Percentiles rank a stretch among this genome's conserved stretches.
phyloP scores from a whole-genome alignment of 805 yeast species.

The Pichia gijzeniarum region DNA sequence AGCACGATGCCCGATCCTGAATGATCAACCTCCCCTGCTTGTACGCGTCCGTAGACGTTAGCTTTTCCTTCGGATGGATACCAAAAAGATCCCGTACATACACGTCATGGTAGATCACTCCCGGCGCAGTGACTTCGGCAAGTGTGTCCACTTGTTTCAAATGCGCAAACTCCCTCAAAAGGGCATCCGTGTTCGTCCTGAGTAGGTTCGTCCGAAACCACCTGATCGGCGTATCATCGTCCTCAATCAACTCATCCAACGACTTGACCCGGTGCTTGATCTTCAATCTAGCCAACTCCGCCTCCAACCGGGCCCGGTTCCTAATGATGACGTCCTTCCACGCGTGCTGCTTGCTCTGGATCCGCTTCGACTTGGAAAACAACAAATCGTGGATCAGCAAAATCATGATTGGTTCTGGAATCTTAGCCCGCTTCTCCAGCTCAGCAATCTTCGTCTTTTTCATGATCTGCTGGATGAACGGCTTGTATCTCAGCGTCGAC shows the following conservation, averaged over 20 bases:
- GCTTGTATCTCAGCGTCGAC: conserved; percentile 68
- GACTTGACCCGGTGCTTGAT: conserved; percentile 59
- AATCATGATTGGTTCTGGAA: conserved; percentile 49
- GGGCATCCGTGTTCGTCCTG: conserved; percentile 36
- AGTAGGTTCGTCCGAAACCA: conserved; percentile 76
- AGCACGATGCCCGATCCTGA: conserved; percentile 95
- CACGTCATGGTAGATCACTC: conserved; percentile 65
- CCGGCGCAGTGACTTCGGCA: conserved; percentile 35
- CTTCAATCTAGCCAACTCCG: conserved; percentile 75
- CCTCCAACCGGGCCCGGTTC: conserved; percentile 73
- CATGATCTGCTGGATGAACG: conserved; percentile 56
- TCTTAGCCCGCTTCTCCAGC: conserved; percentile 38
- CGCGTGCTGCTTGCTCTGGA: conserved; percentile 85
- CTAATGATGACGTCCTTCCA: conserved; percentile 73
- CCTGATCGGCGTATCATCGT: conserved; percentile 65
- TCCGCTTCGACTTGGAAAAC: conserved; percentile 67
- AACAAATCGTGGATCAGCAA: conserved; percentile 77
- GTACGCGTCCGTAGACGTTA: conserved; percentile 66
- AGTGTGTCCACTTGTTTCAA: conserved; percentile 42
- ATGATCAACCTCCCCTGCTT: conserved; percentile 73
- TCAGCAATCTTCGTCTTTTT: conserved; percentile 60
- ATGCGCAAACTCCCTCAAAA: conserved; percentile 36
- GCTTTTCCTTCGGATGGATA: conserved; percentile 64
- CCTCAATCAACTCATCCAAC: conserved; percentile 46
- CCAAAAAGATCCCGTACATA: conserved; percentile 76